Base-by-base conservation (phyloP, 2,329 filamentous ascomycete species). In the Neofusicoccum kwambonambiense region DNA sequence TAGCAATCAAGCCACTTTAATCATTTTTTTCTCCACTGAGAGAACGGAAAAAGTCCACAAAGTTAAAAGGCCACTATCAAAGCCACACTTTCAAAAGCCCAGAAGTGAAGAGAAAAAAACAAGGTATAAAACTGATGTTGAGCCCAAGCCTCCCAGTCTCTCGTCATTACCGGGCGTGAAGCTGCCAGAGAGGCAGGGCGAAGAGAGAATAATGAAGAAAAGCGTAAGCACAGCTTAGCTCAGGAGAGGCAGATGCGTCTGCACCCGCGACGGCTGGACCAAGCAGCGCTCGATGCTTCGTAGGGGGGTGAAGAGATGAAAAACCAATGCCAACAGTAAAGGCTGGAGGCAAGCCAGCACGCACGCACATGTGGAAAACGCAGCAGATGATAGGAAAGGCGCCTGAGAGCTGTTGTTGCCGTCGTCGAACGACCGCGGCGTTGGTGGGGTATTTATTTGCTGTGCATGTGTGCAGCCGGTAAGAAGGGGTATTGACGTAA, bases 41-140 rank as follows among this genome's bases (percentile, higher is more conserved):
- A 58, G 47, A 57, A 13, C 52, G 45, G 37, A 39, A 31, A 45
- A 60, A 58, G 27, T 19, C 12, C 44, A 19, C 41, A 45, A 47
- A 35, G 56, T 60, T 37, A 60, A 60, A 60, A 60, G 56, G 31
- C 27, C 56, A 60, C 56, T 60, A 60, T 47, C 56, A 60, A 60
- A 60, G 56, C 41, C 42, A 60, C 56, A 35, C 31, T 47, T 35
- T 58, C 42, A 42, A 19, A 58, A 31, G 15, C 27, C 22, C 22
- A 34, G 22, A 50, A n/a, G 47, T 34, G 15, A 37, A 37, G 17
- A 13, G n/a, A 42, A 44, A 19, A 57, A 35, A 35, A 58, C 34
- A 35, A 58, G 56, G 56, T 58, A 58, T 58, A 58, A 58, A 58
- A 35, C 56, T 58, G 11, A 45, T n/a, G 17, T 58, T 37, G 17